phyloP scores from a whole-genome alignment of 768 basidiomycete species.

The Boletus rubropictus region DNA sequence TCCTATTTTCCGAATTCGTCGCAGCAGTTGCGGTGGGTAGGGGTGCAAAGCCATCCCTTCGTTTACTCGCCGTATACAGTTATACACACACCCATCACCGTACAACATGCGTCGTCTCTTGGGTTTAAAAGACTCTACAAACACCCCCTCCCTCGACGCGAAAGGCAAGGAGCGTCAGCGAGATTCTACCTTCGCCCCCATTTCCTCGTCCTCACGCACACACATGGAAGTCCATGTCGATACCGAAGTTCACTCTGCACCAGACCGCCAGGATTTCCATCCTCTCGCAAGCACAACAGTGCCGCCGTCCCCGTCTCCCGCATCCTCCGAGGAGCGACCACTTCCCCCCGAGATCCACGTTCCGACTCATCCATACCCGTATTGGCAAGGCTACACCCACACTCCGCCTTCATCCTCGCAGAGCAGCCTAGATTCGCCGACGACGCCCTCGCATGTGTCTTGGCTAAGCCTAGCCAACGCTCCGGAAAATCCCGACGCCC shows the following conservation, averaged over 20 bases:
- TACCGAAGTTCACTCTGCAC: slow-evolving; percentile 26
- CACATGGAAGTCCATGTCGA: slow-evolving; percentile 26
- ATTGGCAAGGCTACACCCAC: slow-evolving; percentile 30
- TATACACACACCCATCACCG: slow-evolving; percentile 8
- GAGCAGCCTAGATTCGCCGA: slow-evolving; percentile 28
- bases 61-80: slow-evolving; percentile 17
- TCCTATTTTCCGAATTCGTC: slow-evolving; percentile 7
- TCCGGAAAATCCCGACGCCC: slow-evolving; percentile 5
- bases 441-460: slow-evolving; percentile 36
- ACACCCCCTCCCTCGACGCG: slow-evolving; percentile 1
- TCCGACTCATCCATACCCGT: slow-evolving; percentile 31
- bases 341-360: slow-evolving; percentile 31
- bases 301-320: slow-evolving; percentile 15
- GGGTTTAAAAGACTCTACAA: slow-evolving; percentile 24
- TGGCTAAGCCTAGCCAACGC: slow-evolving; percentile 28
- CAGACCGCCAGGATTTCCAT: slow-evolving; percentile 12
- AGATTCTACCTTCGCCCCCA: slow-evolving; percentile 4
- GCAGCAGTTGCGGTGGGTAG: slow-evolving; percentile 19
- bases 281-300: slow-evolving; percentile 19
- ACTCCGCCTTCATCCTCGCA: slow-evolving; percentile 28
- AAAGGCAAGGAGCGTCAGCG: slow-evolving; percentile 26
- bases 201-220: neutral
- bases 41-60: slow-evolving; percentile 2
- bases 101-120: slow-evolving; percentile 29
- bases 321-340: slow-evolving; percentile 15